Base-by-base conservation (phyloP, 2,329 filamentous ascomycete species). In the Botrytis galanthina region DNA sequence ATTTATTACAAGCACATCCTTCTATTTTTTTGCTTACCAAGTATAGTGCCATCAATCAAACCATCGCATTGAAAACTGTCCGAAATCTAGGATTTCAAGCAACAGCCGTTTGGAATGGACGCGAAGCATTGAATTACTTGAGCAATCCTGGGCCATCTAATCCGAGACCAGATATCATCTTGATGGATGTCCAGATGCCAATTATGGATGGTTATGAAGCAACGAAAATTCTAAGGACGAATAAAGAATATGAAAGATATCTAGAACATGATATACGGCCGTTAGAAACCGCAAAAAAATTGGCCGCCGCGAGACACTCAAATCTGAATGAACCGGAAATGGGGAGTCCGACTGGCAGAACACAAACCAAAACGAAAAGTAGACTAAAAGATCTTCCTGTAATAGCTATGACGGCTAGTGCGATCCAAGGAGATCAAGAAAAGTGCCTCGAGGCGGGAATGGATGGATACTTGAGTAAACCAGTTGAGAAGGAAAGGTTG, bases 171-270 rank as follows among this genome's bases (percentile, higher is more conserved):
- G 61, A 73, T 29, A 76, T 79, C 18, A 77, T 79, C 7, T 70
- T 80, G 3, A 80, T 85, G 83, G 87, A 88, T 75, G 83, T 88
- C 3, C 84, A 85, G 75, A 88, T 88, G 87, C 87, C 87, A 0
- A 82, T 87, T 10, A 85, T 88, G 81, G 84, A 88, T 75, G 85
- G 85, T 0, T 78, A 86, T 29, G 83, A 85, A 73, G 82, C 85
- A 0, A 88, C 86, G 29, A 80, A 82, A 8, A 81, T 80, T 59
- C 85, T 88, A 14, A 82, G 86, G 5, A 82, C 83, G 1, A 42
- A 64, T 18, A 44, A 39, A 1, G 75, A 77, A 54, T 76, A 73
- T 39, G 61, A 70, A 26, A 61, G 61, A 6, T 37, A 67, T 35
- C n/a, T 32, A 9, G 5, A 29, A 48, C 32, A 37, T 20, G 6